Conservation (phyloP, 306 rosid genomes). For the Lotus japonicus region DNA sequence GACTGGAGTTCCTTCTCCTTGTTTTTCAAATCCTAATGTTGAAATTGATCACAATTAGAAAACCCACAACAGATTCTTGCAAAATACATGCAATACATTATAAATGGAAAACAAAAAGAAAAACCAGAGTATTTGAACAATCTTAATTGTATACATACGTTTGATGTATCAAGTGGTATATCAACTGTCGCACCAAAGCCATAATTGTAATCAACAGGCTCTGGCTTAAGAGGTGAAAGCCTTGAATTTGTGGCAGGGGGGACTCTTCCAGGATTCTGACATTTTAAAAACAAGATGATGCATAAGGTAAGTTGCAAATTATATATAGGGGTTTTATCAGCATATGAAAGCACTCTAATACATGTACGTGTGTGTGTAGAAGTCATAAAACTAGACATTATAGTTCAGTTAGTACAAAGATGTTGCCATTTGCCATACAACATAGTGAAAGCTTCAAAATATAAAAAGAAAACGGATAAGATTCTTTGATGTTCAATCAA, state of each 20-base stretch:
- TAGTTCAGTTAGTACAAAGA: background rate
- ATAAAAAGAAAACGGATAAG: background rate
- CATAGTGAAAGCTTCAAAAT: conserved; percentile 1
- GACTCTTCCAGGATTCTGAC: conserved; percentile 64
- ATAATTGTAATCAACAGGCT: conserved; percentile 77
- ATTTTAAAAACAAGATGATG: conserved; percentile 10
- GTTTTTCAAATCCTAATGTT: conserved; percentile 70
- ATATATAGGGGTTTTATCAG: background rate
- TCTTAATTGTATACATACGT: conserved; percentile 39
- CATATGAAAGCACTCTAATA: background rate
- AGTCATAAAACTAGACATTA: background rate
- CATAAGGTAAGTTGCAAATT: background rate
- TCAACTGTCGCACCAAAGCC: conserved; percentile 69
- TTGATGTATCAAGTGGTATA: conserved; percentile 68
- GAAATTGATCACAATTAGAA: conserved; percentile 23
- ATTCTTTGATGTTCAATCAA: background rate
- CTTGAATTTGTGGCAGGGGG: conserved; percentile 68
- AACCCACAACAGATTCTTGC: background rate
- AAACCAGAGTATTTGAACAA: conserved; percentile 8
- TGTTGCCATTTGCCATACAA: background rate
- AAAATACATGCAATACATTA: background rate
- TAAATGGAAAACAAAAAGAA: background rate
- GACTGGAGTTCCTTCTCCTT: conserved; percentile 96
- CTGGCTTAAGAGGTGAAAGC: conserved; percentile 88
- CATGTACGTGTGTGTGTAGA: no score